A percentile compares a stretch with the other conserved stretches of the same genome.
phyloP scores from a whole-genome alignment of 352 stramenopile genomes.

The Stramenopiles sp. region DNA sequence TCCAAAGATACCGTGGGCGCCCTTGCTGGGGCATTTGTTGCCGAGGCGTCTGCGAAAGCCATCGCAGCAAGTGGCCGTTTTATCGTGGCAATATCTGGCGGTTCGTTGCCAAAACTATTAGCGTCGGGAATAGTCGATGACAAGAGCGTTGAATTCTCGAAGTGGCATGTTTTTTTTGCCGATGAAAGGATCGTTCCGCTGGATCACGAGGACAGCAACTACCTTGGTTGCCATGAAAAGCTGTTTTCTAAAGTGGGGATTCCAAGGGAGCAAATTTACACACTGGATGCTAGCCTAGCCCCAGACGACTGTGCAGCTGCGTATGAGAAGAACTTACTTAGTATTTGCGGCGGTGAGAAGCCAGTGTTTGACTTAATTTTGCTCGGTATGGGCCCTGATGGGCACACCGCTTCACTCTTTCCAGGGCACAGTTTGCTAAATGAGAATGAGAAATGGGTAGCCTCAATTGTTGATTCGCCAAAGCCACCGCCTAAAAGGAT shows the following conservation, averaged over 20 bases:
- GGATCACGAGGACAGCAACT: constrained; percentile 81
- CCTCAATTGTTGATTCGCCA: constrained; percentile 84
- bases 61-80: constrained; percentile 41
- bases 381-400: constrained; percentile 89
- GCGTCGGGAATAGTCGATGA: constrained; percentile 19
- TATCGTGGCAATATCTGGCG: not conserved
- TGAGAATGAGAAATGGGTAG: constrained; percentile 56
- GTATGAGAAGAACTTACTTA: constrained; percentile 32
- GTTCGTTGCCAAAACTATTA: not conserved
- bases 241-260: constrained; percentile 65
- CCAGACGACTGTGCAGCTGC: constrained; percentile 26
- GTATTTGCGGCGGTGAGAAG: constrained; percentile 19
- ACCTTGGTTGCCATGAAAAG: constrained; percentile 61
- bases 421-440: constrained; percentile 71
- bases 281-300: constrained; percentile 58
- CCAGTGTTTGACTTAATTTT: constrained; percentile 81
- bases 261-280: constrained; percentile 58
- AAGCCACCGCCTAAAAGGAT: constrained; percentile 89
- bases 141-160: constrained; percentile 64
- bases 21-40: constrained; percentile 39
- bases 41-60: constrained; percentile 38
- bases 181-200: constrained; percentile 86
- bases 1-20: constrained; percentile 38
- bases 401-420: constrained; percentile 95
- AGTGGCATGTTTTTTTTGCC: constrained; percentile 91